Conservation (phyloP, 2,329 filamentous ascomycete species). For the Penicillium fuscoglaucum region DNA sequence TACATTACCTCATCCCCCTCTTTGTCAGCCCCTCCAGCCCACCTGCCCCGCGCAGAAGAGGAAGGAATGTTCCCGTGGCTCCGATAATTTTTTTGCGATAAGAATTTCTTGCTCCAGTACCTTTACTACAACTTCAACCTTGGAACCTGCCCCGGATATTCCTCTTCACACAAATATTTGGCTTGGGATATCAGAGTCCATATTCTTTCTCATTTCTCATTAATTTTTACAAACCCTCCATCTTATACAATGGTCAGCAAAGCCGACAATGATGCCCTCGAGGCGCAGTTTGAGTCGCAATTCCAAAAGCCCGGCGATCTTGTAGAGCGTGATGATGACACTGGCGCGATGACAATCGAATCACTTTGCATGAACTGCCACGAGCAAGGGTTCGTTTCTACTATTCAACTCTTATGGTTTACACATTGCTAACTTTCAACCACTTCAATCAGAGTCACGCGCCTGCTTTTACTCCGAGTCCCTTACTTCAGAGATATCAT, state of each 20-base stretch:
- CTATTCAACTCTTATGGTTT: background rate
- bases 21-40: constrained; percentile 21
- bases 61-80: constrained; percentile 35
- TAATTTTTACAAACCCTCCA: background rate
- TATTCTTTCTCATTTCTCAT: background rate
- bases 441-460: constrained; percentile 59
- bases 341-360: constrained; percentile 55
- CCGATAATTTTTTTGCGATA: constrained; percentile 25
- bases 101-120: constrained; percentile 9
- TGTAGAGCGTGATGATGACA: constrained; percentile 42
- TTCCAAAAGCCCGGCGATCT: constrained; percentile 43
- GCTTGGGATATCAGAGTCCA: background rate
- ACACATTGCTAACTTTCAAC: background rate
- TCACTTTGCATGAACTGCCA: constrained; percentile 86
- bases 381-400: constrained; percentile 65
- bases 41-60: constrained; percentile 25
- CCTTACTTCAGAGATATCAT: constrained; percentile 98
- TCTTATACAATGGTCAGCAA: constrained; percentile 31
- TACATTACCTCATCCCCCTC: constrained; percentile 3
- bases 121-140: background rate
- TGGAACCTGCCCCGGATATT: background rate
- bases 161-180: background rate
- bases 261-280: constrained; percentile 23
- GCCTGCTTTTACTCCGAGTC: constrained; percentile 84
- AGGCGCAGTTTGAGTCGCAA: constrained; percentile 29